Conservation (phyloP, 768 basidiomycete species). For the Termitomyces eurrhizus region DNA sequence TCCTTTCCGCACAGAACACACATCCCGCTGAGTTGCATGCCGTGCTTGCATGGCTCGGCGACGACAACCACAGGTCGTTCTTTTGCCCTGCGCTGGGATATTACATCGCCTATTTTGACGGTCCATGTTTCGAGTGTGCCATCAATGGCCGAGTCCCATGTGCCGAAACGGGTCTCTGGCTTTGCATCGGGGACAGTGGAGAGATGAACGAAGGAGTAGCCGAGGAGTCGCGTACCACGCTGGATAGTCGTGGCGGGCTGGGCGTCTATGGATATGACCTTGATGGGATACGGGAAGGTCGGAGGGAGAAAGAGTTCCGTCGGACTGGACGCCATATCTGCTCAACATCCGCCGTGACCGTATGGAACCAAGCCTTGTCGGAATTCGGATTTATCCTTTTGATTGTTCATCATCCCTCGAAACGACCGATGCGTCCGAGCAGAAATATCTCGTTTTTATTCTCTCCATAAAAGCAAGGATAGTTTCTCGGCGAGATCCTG, state of each 20-base stretch:
- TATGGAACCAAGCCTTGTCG: slow-evolving; percentile 20
- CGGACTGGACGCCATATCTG: slow-evolving; percentile 49
- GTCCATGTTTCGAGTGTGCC: slow-evolving; percentile 75
- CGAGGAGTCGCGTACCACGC: slow-evolving; percentile 77
- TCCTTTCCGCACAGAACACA: slow-evolving; percentile 96
- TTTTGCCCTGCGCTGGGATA: slow-evolving; percentile 55
- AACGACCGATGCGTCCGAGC: background rate
- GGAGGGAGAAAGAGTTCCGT: slow-evolving; percentile 77
- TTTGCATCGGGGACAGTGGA: slow-evolving; percentile 38
- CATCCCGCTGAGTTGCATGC: slow-evolving; percentile 86
- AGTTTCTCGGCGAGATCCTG: background rate
- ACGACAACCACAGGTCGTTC: slow-evolving; percentile 62
- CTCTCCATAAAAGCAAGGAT: no score
- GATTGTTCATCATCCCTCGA: background rate
- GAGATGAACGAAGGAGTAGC: slow-evolving; percentile 74
- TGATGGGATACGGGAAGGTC: slow-evolving; percentile 84
- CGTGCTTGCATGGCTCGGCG: slow-evolving; percentile 93
- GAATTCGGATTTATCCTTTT: slow-evolving; percentile 19
- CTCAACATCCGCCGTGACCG: slow-evolving; percentile 24
- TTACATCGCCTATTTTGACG: slow-evolving; percentile 58
- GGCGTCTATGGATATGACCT: slow-evolving; percentile 66
- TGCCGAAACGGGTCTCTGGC: slow-evolving; percentile 75
- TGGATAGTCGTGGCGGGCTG: slow-evolving; percentile 40
- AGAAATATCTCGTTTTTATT: background rate
- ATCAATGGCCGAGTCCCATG: slow-evolving; percentile 87